A percentile compares a stretch with the other conserved stretches of the same genome.
These are phyloP conservation scores for Colletotrichum lentis DNA, from an alignment of 2,329 filamentous ascomycete species.

Conservation along the genomic window DNA sequence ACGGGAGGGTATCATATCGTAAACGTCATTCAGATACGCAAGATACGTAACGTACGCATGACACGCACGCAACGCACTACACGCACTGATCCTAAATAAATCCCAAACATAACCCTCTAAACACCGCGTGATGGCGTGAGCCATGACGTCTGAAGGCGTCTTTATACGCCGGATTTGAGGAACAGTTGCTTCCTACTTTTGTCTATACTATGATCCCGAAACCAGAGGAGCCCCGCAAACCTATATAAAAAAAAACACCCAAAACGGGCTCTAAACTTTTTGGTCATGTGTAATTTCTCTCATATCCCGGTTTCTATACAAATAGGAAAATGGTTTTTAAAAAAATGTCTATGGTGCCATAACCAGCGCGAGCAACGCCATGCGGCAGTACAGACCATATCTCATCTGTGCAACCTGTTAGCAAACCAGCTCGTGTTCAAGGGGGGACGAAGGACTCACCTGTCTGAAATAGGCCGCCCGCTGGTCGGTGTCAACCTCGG, in stretches of 20 bases:
- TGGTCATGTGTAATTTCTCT: conserved; percentile 25
- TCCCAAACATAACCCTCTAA: conserved; percentile 21
- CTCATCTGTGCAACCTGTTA: conserved; percentile 76
- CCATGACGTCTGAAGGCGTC: conserved; percentile 31
- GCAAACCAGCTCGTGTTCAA: conserved; percentile 38
- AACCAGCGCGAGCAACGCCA: conserved; percentile 94
- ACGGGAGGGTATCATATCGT: conserved; percentile 37
- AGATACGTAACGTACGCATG: conserved; percentile 27
- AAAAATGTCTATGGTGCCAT: conserved; percentile 59
- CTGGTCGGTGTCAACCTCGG: conserved; percentile 98
- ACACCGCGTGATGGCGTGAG: conserved; percentile 26
- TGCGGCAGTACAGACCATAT: conserved; percentile 96
- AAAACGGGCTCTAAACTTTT: conserved; percentile 31
- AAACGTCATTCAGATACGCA: conserved; percentile 30
- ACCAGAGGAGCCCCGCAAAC: conserved; percentile 12
- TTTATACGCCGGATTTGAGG: conserved; percentile 31
- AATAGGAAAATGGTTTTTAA: conserved; percentile 25
- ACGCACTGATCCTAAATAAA: conserved; percentile 27
- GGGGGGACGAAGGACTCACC: conserved; percentile 66
- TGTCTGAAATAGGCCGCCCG: conserved; percentile 98
- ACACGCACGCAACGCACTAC: conserved; percentile 32
- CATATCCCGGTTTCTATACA: conserved; percentile 13
- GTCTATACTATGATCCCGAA: conserved; percentile 32
- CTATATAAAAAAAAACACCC: conserved; percentile 21
- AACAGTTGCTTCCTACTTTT: conserved; percentile 37